Base-by-base conservation (phyloP, 2,329 filamentous ascomycete genomes). In the Trichoderma endophyticum region DNA sequence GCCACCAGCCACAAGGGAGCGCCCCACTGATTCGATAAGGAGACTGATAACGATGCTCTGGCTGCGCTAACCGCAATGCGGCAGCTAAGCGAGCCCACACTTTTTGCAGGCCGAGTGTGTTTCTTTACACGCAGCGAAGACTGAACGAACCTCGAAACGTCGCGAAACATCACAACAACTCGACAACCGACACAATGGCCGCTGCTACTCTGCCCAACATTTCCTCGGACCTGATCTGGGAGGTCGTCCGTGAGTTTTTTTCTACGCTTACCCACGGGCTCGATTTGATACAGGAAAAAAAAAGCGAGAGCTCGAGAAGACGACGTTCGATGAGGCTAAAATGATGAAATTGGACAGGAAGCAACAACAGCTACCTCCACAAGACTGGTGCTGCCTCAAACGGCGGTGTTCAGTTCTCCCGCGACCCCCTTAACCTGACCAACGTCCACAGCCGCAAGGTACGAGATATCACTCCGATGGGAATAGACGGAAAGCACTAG, bases 391-490 rank as follows among this genome's bases (percentile, higher is more conserved):
- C 86, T 80, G 91, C 90, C 82, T 85, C 86, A 79, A 88, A 87
- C 80, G 94, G 93, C 81, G 92, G 93, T 83, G 87, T 92, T 79
- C 92, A 93, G 86, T 94, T 99, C 89, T 98, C 95, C 79, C 92
- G 93, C 79, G 95, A 98, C 83, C 93, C 95, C 80, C 86, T 98
- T 78, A 99, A 98, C 90, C 86, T 98, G 85, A 88, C 86, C 84
- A 98, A 98, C 92, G 87, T 91, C 86, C 92, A 97, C 88, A 91
- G 89, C 79, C 92, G 93, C 87, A 98, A 97, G 91, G 93, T 96
- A 85, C 76, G 75, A 26, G 24, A 43, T 15, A 24, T 26, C 34
- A 21, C n/a, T 51, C n/a, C 1, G 60, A 43, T 6, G 36, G 24
- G 4, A 21, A 69, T 14, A 26, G 11, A 21, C 59, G 21, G 2